Base-by-base conservation (phyloP, 78 protist genomes). In the Cavenderia fasciculata region DNA sequence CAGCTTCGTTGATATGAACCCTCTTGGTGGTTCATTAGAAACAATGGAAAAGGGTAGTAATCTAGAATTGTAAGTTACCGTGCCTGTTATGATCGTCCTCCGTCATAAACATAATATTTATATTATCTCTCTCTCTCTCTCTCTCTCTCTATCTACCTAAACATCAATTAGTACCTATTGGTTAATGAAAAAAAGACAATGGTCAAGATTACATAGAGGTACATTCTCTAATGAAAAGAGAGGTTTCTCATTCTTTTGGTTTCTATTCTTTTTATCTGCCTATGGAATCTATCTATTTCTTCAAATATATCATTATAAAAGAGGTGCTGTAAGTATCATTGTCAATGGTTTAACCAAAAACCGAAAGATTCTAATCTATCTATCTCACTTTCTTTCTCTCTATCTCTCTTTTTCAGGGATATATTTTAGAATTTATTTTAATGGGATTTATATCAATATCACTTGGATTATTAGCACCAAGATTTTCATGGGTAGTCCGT, bases 191-290 rank as follows among this genome's bases (percentile, higher is more conserved):
- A 82, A 82, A 57, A 82, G 90, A 82, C 90, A 82, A 68, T 82
- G 90, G 90, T 82, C 90, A 68, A 82, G 90, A 82, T 54, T 82
- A 43, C 90, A 82, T 57, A 82, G 90, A 82, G 90, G 90, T n/a
- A 69, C 90, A 68, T 68, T 82, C 57, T 44, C 90, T 46, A 82
- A 82, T 57, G 90, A 82, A 57, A 82, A 82, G 36, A 82, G 90
- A 82, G 78, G 90, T 23, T 82, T 82, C 25, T 68, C 76, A 41
- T 36, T 82, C 31, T 27, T 82, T 4, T 82, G 90, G 90, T 49
- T 68, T 68, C 25, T 69, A 54, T 65, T 82, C 41, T 82, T 82
- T 57, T 40, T 82, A 52, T n/a, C 75, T 21, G 70, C 65, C n/a
- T 82, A 68, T 68, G 78, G 78, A 4, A 71, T 43, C 4, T 82